Percentiles rank a stretch among this genome's conserved stretches.
Conservation (phyloP, 441 rosid genomes). For the Isatis lusitanica region DNA sequence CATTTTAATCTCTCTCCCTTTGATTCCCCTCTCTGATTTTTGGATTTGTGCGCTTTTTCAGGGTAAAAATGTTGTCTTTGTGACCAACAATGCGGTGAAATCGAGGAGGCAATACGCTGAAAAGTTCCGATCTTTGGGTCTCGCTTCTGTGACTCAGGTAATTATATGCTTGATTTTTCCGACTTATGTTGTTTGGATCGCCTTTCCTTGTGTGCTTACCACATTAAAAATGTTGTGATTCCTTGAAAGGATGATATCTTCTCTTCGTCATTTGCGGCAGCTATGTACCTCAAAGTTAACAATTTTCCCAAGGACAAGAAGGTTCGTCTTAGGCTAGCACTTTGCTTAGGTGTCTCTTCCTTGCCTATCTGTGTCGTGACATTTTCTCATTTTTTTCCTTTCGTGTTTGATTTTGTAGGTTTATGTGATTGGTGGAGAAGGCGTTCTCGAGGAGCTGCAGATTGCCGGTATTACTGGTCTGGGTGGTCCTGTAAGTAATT, state of each 20-base stretch:
- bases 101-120: slow-evolving; percentile 71
- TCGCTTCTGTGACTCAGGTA: slow-evolving; percentile 71
- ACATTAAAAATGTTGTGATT: neutral
- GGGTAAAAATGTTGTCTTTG: slow-evolving; percentile 86
- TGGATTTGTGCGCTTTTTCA: slow-evolving; percentile 3
- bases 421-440: slow-evolving; percentile 71
- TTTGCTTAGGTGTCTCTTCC: neutral
- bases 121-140: slow-evolving; percentile 72
- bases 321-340: slow-evolving; percentile 37
- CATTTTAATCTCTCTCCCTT: neutral
- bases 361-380: neutral
- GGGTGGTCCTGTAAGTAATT: slow-evolving; percentile 63
- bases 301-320: slow-evolving; percentile 73
- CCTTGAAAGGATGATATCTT: slow-evolving; percentile 78
- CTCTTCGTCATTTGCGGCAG: slow-evolving; percentile 90
- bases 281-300: slow-evolving; percentile 80
- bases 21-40: neutral
- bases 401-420: slow-evolving; percentile 42
- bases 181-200: neutral
- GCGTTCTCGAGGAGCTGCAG: slow-evolving; percentile 59
- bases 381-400: neutral
- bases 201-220: neutral
- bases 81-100: slow-evolving; percentile 81
- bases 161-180: neutral
- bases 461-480: slow-evolving; percentile 63